Evolutionary conservation across 805 yeast genomes (phyloP).

Genomic region (Spathaspora gorwiae): DNA sequence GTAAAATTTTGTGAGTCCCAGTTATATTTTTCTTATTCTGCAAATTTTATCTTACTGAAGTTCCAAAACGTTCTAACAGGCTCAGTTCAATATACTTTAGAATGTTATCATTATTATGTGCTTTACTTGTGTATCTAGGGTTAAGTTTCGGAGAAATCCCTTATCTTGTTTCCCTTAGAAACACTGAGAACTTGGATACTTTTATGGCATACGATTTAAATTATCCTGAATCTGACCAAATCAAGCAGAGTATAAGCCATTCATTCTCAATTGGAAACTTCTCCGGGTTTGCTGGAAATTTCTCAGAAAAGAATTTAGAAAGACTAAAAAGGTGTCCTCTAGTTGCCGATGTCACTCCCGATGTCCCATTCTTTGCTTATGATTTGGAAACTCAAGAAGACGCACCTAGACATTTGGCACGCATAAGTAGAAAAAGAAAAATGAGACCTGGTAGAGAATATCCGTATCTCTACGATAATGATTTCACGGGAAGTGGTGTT

Average conservation of each 20-base stretch:
- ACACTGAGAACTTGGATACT: slow-evolving; percentile 43
- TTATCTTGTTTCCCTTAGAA: slow-evolving; percentile 50
- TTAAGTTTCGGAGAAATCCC: neutral
- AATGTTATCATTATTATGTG: neutral
- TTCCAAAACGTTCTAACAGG: too few relatives aligned
- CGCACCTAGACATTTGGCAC: slow-evolving; percentile 63
- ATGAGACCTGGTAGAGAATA: slow-evolving; percentile 14
- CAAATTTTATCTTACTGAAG: neutral
- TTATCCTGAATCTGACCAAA: slow-evolving; percentile 33
- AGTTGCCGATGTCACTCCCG: slow-evolving; percentile 67
- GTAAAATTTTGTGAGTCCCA: too few relatives aligned
- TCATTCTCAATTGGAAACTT: slow-evolving; percentile 66
- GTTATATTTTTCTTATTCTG: neutral
- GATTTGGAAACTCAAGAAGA: slow-evolving; percentile 38
- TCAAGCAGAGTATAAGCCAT: slow-evolving; percentile 44
- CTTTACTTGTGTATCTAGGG: neutral
- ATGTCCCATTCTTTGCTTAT: slow-evolving; percentile 54
- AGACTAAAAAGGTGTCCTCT: slow-evolving; percentile 53
- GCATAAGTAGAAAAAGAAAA: slow-evolving; percentile 49
- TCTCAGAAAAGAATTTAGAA: slow-evolving; percentile 43
- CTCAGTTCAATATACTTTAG: neutral
- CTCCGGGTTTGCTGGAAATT: slow-evolving; percentile 64
- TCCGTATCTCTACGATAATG: slow-evolving; percentile 46
- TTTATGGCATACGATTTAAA: slow-evolving; percentile 43
- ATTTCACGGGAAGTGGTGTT: slow-evolving; percentile 52